Evolutionary conservation across 1,284 basidiomycete genomes (phyloP).

Genomic region (Irpex sp.): DNA sequence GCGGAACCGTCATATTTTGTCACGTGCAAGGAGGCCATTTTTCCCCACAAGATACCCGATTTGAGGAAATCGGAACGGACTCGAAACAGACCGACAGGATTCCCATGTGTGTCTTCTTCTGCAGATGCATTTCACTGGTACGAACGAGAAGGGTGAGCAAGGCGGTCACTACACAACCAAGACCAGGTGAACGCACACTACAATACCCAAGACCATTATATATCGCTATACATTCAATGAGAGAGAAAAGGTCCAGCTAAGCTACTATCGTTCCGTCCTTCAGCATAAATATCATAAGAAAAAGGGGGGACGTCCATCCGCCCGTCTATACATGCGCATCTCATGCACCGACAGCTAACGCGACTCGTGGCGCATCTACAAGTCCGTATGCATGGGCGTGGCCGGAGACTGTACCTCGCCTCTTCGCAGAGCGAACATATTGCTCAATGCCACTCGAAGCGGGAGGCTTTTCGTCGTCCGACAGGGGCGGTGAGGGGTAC

Average conservation of each 20-base stretch:
- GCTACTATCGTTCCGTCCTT: neutral
- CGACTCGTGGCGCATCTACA: slow-evolving; percentile 1
- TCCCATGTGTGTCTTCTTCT: too few relatives aligned
- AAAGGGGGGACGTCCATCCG: neutral
- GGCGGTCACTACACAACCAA: neutral
- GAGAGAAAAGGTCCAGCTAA: neutral
- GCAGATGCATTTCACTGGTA: too few relatives aligned
- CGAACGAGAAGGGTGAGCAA: too few relatives aligned
- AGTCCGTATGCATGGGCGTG: neutral
- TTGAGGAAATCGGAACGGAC: too few relatives aligned
- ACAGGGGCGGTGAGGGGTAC: slow-evolving; percentile 75
- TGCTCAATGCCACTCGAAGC: slow-evolving; percentile 15
- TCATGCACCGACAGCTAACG: slow-evolving; percentile 3
- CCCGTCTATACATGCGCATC: neutral
- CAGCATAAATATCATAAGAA: neutral
- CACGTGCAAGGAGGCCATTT: too few relatives aligned
- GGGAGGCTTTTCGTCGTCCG: slow-evolving; percentile 60
- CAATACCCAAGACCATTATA: neutral
- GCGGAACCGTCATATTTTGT: too few relatives aligned
- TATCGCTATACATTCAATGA: neutral
- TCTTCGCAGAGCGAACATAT: slow-evolving; percentile 12
- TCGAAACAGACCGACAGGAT: too few relatives aligned
- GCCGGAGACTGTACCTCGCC: slow-evolving; percentile 19
- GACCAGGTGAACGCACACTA: neutral
- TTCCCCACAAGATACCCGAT: too few relatives aligned